Conservation (phyloP, 495 filamentous ascomycete genomes). For the Neurospora sp. region DNA sequence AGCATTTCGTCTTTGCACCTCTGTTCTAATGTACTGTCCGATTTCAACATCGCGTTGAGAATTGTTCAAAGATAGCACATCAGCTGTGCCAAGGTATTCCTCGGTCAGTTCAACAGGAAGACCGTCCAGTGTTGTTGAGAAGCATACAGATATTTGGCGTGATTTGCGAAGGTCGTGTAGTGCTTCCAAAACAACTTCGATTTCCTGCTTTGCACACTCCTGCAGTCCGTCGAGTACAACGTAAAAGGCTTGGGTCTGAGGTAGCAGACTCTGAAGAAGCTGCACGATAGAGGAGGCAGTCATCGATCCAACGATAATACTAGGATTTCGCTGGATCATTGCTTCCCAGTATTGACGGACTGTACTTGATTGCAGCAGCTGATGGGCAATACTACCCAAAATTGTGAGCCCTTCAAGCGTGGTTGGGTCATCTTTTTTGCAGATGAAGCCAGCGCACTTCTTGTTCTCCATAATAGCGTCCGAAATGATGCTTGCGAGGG, state of each 20-base stretch:
- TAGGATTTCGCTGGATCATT: not conserved
- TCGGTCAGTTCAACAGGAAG: not conserved
- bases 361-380: not conserved
- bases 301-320: rapidly evolving
- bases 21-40: not conserved
- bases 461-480: not conserved
- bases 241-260: not conserved
- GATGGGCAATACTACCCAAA: not conserved
- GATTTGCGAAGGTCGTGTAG: not conserved
- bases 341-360: not conserved
- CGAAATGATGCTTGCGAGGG: not conserved
- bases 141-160: not conserved
- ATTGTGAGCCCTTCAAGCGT: not conserved
- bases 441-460: not conserved
- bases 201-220: not conserved
- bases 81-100: not conserved
- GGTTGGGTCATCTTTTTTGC: not conserved
- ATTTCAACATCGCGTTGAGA: rapidly evolving
- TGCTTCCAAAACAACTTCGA: not conserved
- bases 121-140: not conserved
- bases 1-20: not conserved
- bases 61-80: not conserved
- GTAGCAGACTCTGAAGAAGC: not conserved
- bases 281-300: not conserved
- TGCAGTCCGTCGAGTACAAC: not conserved